Conservation (phyloP, 139 green algal species). For the Haematococcus sp. region DNA sequence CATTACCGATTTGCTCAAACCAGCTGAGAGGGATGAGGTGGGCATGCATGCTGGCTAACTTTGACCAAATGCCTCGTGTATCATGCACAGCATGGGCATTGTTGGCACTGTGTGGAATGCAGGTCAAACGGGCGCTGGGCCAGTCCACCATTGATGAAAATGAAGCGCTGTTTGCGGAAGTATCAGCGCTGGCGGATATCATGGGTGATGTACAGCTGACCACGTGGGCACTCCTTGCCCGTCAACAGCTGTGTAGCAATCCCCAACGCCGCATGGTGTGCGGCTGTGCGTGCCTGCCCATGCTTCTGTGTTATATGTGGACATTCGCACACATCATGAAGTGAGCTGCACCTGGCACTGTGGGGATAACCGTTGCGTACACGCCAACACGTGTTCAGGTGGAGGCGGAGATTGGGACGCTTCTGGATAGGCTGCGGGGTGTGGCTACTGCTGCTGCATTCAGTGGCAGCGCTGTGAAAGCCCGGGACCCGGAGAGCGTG, state of each 20-base stretch:
- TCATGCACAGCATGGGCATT: not conserved
- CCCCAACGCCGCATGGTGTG: slow-evolving; percentile 31
- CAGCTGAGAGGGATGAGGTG: slow-evolving; percentile 41
- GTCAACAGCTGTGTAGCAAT: slow-evolving; percentile 25
- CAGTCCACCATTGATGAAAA: slow-evolving; percentile 27
- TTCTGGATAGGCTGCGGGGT: slow-evolving; percentile 28
- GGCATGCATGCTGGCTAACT: too few species aligned
- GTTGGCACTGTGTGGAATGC: not conserved
- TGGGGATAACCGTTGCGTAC: too few species aligned
- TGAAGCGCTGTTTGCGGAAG: slow-evolving; percentile 35
- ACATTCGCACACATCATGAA: not conserved
- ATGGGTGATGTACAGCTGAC: slow-evolving; percentile 42
- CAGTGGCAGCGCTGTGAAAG: slow-evolving; percentile 13
- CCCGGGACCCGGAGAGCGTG: slow-evolving; percentile 27
- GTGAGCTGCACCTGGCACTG: not conserved
- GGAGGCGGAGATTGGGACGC: slow-evolving; percentile 31
- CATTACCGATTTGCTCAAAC: slow-evolving; percentile 23
- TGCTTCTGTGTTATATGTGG: not conserved
- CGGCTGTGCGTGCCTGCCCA: not conserved
- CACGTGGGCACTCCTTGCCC: slow-evolving; percentile 13
- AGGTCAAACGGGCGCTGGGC: slow-evolving; percentile 36
- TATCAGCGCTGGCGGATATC: slow-evolving; percentile 36
- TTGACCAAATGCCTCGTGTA: not conserved
- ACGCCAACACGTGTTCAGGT: slow-evolving; percentile 33
- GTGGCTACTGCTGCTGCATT: slow-evolving; percentile 10